Conservation (phyloP, 1,139 yeast genomes). For the Torulaspora pretoriensis region DNA sequence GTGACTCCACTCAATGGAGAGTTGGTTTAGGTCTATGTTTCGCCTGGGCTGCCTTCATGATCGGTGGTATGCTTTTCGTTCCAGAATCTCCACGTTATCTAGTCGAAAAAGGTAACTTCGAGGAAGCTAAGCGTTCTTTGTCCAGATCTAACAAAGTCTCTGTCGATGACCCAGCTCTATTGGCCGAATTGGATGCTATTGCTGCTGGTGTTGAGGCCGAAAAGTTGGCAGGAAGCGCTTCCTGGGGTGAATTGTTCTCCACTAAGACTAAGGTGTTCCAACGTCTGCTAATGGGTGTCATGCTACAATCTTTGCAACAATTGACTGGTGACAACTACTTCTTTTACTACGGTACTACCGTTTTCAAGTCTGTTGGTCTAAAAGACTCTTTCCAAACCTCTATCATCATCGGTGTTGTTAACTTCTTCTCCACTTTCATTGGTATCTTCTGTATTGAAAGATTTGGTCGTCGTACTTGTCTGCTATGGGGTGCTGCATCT, state of each 20-base stretch:
- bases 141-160: slow-evolving; percentile 56
- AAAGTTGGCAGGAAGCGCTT: slow-evolving; percentile 54
- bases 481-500: slow-evolving; percentile 57
- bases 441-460: slow-evolving; percentile 62
- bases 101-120: slow-evolving; percentile 50
- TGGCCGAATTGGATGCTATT: slow-evolving; percentile 55
- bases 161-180: slow-evolving; percentile 54
- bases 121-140: slow-evolving; percentile 54
- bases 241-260: slow-evolving; percentile 55
- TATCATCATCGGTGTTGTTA: slow-evolving; percentile 69
- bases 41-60: slow-evolving; percentile 42
- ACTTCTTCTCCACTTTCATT: slow-evolving; percentile 66
- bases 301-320: slow-evolving; percentile 65
- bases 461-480: slow-evolving; percentile 62
- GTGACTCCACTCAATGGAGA: slow-evolving; percentile 58
- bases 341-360: slow-evolving; percentile 72
- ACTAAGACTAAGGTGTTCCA: slow-evolving; percentile 53
- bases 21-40: slow-evolving; percentile 54
- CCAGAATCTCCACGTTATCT: slow-evolving; percentile 80
- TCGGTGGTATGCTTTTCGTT: slow-evolving; percentile 57
- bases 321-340: slow-evolving; percentile 73
- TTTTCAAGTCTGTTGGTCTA: slow-evolving; percentile 71
- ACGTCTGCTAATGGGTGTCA: slow-evolving; percentile 58
- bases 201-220: slow-evolving; percentile 62
- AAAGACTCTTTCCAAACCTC: slow-evolving; percentile 70